Evolutionary conservation across 176 grass and related monocot genomes (phyloP).

Genomic region (Triticum urartu): DNA sequence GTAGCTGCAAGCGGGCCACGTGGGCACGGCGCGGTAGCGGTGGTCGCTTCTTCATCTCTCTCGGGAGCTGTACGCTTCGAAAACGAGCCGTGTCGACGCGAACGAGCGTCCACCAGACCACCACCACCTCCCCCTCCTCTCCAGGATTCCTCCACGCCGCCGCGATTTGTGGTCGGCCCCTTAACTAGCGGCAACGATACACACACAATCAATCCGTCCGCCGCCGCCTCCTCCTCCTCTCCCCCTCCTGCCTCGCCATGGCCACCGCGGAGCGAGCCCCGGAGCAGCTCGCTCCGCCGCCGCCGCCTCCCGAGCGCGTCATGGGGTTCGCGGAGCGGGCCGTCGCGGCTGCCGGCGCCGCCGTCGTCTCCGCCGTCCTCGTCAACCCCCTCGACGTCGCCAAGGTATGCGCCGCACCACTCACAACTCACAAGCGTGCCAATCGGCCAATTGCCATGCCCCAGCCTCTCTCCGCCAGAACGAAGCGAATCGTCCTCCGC

Average conservation of each 20-base stretch:
- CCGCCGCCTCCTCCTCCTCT: neutral
- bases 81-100: slow-evolving; percentile 16
- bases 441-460: neutral
- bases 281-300: neutral
- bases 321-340: slow-evolving; percentile 71
- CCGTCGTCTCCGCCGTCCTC: slow-evolving; percentile 74
- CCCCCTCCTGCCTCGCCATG: neutral
- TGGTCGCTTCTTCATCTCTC: neutral
- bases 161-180: slow-evolving; percentile 4
- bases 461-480: neutral
- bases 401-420: slow-evolving; percentile 46
- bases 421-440: neutral
- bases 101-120: slow-evolving; percentile 13
- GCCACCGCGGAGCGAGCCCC: slow-evolving; percentile 16
- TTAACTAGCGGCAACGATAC: neutral
- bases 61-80: neutral
- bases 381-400: slow-evolving; percentile 98
- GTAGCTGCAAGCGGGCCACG: slow-evolving; percentile 4
- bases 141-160: neutral
- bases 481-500: neutral
- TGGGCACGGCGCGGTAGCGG: neutral
- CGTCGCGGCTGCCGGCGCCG: slow-evolving; percentile 65
- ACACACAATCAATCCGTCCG: neutral
- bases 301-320: slow-evolving; percentile 33
- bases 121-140: neutral